Conservation (phyloP, 2,329 filamentous ascomycete species). For the Metarhizium rileyi region DNA sequence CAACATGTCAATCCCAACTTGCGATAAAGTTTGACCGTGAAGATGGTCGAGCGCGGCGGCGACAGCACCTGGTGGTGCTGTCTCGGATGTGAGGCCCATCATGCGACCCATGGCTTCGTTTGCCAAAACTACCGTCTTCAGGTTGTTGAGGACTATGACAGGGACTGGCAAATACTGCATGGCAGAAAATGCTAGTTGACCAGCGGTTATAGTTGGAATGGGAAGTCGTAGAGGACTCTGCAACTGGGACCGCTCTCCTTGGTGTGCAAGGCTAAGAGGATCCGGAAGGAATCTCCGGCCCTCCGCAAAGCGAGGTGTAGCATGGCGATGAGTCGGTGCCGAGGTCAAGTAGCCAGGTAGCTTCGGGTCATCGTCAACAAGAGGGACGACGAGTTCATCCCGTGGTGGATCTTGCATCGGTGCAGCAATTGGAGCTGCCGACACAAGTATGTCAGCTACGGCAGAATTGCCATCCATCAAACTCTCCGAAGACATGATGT, state of each 20-base stretch:
- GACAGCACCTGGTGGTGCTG: slow-evolving; percentile 29
- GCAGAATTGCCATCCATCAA: slow-evolving; percentile 19
- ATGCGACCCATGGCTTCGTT: slow-evolving; percentile 68
- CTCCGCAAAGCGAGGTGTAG: slow-evolving; percentile 13
- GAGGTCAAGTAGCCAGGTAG: not conserved
- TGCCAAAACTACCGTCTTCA: slow-evolving; percentile 62
- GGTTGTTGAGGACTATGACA: slow-evolving; percentile 54
- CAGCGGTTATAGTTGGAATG: slow-evolving; percentile 39
- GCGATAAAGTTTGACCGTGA: slow-evolving; percentile 54
- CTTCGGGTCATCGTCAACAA: not conserved
- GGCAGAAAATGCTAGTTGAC: slow-evolving; percentile 53
- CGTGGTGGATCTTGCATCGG: not conserved
- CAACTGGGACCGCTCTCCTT: slow-evolving; percentile 22
- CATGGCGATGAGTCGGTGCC: slow-evolving; percentile 11
- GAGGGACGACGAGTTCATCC: not conserved
- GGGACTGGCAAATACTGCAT: slow-evolving; percentile 68
- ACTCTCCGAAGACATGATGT: slow-evolving; percentile 23
- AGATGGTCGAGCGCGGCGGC: slow-evolving; percentile 47
- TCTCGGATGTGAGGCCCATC: slow-evolving; percentile 40
- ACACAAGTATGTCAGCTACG: slow-evolving; percentile 17
- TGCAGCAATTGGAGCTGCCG: slow-evolving; percentile 14
- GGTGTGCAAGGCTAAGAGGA: slow-evolving; percentile 10
- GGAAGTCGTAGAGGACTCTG: slow-evolving; percentile 29
- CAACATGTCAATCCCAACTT: slow-evolving; percentile 64
- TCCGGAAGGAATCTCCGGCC: slow-evolving; percentile 28